A percentile compares a stretch with the other conserved stretches of the same genome.
phyloP scores from a whole-genome alignment of 176 grass and related monocot species.

The Hyparrhenia diplandra region DNA sequence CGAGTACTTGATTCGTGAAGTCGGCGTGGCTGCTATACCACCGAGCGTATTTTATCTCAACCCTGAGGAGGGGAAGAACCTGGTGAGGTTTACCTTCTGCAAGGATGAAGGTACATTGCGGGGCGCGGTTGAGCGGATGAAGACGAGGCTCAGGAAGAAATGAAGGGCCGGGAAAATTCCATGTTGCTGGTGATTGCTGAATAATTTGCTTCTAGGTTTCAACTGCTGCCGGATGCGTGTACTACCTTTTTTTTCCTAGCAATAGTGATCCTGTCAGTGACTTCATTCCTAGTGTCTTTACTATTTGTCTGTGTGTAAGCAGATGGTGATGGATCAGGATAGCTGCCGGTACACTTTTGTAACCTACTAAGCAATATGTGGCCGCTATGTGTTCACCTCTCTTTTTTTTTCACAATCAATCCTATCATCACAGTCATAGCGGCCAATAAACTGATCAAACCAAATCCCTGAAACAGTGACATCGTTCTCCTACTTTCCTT shows the following conservation, averaged over 20 bases:
- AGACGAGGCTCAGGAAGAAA: constrained; percentile 64
- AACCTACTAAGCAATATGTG: constrained; percentile 5
- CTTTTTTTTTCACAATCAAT: neutral
- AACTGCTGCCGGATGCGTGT: constrained; percentile 15
- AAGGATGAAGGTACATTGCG: constrained; percentile 85
- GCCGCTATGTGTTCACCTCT: neutral
- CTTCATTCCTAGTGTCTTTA: constrained; percentile 11
- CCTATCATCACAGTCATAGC: neutral
- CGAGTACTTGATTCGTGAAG: constrained; percentile 81
- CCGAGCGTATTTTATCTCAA: constrained; percentile 95
- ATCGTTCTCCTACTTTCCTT: neutral
- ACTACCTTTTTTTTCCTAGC: constrained; percentile 16
- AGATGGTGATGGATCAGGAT: constrained; percentile 10
- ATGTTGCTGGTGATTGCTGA: constrained; percentile 23
- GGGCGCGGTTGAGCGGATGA: constrained; percentile 84
- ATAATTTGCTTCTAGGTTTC: constrained; percentile 34
- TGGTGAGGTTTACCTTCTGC: constrained; percentile 97
- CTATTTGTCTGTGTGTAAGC: constrained; percentile 3
- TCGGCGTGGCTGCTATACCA: constrained; percentile 84
- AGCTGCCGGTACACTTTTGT: neutral
- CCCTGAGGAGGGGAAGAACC: constrained; percentile 87
- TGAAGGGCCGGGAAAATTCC: neutral
- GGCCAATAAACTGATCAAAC: neutral
- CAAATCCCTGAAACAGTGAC: neutral
- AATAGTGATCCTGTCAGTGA: constrained; percentile 20